Evolutionary conservation across 306 rosid genomes (phyloP), one percentile per base, ranked within the genome.

Genomic region (Prunus campanulata): DNA sequence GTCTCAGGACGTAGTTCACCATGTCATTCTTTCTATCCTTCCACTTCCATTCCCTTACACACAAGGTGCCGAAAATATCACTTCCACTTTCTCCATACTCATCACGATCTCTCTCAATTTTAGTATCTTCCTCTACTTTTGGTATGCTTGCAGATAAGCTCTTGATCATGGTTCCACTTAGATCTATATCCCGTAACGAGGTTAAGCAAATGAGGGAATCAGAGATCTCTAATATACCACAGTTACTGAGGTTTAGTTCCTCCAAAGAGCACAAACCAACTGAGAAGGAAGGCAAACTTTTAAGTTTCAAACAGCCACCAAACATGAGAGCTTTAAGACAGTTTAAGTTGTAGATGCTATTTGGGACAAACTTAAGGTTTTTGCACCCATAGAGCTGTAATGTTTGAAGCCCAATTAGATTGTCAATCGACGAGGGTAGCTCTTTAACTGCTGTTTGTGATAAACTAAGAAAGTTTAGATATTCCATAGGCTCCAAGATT

Each of bases 71-170:
- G 39, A 32, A 32, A 32, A 32, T 32, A 32, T 32, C 39, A 32
- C 39, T 50, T 1, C 55, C 55, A 14, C 55, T 50, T 50, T n/a
- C 55, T 15, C 16, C 55, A 15, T 15, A 13, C n/a, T 50, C 55
- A 50, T 50, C 8, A 13, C 55, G 5, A 50, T 18, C 5, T 50
- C 55, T 50, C 2, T 12, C 0, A 15, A 15, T 15, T 50, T 50
- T 50, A 15, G 55, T 50, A 50, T 50, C 42, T 35, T 35, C 44
- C 44, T 35, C 32, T 22, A 61, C 29, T 46, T 60, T 18, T 5
- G 8, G 66, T 3, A 25, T 65, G 27, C 68, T 74, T 63, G 13
- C 60, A 29, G 48, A 14, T 63, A 81, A 47, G 65, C 30, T 69
- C 30, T 1, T 35, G 19, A 84, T 18, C 20, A 0, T 18, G 56